These are phyloP conservation scores for Ophiosphaerella narmari DNA, from an alignment of 2,329 filamentous ascomycete species.

Conservation along the genomic window DNA sequence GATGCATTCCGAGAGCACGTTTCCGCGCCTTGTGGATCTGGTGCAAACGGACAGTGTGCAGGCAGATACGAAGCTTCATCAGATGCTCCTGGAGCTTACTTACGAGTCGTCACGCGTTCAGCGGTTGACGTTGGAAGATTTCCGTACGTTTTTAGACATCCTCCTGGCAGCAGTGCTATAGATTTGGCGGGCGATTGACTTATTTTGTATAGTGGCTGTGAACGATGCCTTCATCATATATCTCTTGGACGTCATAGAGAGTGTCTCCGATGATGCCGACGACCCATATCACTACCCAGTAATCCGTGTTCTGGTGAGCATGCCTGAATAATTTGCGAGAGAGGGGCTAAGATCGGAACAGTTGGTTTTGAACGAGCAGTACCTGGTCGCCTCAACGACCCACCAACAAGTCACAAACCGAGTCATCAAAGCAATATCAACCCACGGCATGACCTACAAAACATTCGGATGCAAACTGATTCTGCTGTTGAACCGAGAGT, in stretches of 20 bases:
- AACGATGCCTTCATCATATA: constrained; percentile 81
- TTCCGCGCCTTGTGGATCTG: constrained; percentile 80
- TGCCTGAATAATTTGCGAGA: constrained; percentile 12
- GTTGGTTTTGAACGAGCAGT: constrained; percentile 97
- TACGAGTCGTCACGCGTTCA: constrained; percentile 98
- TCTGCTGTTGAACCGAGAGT: constrained; percentile 87
- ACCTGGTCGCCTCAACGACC: constrained; percentile 74
- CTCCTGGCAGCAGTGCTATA: too few relatives aligned
- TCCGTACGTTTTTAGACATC: constrained; percentile 60
- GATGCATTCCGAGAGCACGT: constrained; percentile 86
- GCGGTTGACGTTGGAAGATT: constrained; percentile 73
- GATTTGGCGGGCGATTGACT: constrained; percentile 6
- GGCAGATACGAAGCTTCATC: constrained; percentile 73
- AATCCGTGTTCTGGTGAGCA: constrained; percentile 82
- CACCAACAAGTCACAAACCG: constrained; percentile 73
- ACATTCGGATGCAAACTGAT: constrained; percentile 99
- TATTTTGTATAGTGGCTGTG: constrained; percentile 53
- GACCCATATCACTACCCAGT: constrained; percentile 97
- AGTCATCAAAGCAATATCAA: constrained; percentile 86
- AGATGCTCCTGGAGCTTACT: constrained; percentile 81
- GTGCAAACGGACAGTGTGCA: constrained; percentile 67
- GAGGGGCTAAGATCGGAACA: constrained; percentile 43
- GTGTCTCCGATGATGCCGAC: constrained; percentile 80
- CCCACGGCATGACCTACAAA: constrained; percentile 79
- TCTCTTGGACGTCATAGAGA: constrained; percentile 86